A percentile compares a stretch with the other conserved stretches of the same genome.
These are phyloP conservation scores for Saraca asoca DNA, from an alignment of 331 rosid species.

Conservation along the genomic window DNA sequence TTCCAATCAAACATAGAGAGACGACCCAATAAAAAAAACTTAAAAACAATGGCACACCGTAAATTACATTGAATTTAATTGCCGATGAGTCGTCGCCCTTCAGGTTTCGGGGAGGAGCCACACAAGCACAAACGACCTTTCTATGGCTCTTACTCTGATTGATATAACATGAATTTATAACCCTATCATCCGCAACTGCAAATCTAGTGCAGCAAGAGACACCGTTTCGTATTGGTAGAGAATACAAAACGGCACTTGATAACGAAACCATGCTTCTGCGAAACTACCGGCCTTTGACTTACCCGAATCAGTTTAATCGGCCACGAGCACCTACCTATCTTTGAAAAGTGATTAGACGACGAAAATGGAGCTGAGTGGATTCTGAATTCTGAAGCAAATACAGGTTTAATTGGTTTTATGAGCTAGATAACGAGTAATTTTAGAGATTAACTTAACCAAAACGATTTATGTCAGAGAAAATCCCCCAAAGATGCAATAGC, in stretches of 20 bases:
- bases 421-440: no score
- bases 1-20: not conserved
- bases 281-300: constrained; percentile 28
- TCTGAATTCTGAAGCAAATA: no score
- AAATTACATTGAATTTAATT: constrained; percentile 60
- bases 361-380: not conserved
- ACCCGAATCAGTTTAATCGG: constrained; percentile 2
- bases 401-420: no score
- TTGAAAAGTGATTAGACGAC: not conserved
- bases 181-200: constrained; percentile 31
- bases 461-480: no score
- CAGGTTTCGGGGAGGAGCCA: constrained; percentile 71
- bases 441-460: no score
- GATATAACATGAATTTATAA: constrained; percentile 20
- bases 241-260: constrained; percentile 48
- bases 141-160: constrained; percentile 44
- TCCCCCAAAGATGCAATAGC: no score
- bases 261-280: constrained; percentile 59
- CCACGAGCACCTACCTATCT: not conserved
- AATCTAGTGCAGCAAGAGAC: constrained; percentile 41
- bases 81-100: constrained; percentile 63
- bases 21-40: not conserved
- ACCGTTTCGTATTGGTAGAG: constrained; percentile 43
- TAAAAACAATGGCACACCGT: not conserved
- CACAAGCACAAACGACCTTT: constrained; percentile 68